Evolutionary conservation across 2,329 filamentous ascomycete genomes (phyloP).

Genomic region (Fusarium albosuccineum): DNA sequence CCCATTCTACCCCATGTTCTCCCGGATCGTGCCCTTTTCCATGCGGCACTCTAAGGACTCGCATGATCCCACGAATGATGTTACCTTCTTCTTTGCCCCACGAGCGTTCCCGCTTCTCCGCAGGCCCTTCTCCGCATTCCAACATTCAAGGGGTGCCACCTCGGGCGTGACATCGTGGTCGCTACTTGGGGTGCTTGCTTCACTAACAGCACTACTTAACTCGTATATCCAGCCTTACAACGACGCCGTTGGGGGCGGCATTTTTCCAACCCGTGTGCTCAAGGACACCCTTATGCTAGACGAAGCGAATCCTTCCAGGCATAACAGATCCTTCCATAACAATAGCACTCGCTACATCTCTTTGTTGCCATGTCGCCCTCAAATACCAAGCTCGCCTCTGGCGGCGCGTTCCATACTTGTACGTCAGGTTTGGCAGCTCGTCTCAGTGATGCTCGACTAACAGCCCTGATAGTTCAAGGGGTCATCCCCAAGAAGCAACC

Average conservation of each 20-base stretch:
- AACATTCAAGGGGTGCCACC: slow-evolving; percentile 19
- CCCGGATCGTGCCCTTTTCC: slow-evolving; percentile 31
- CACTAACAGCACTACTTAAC: slow-evolving; percentile 39
- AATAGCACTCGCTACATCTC: slow-evolving; percentile 27
- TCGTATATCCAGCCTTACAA: slow-evolving; percentile 31
- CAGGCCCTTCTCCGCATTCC: slow-evolving; percentile 38
- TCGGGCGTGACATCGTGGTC: slow-evolving; percentile 31
- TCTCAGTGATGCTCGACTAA: slow-evolving; percentile 18
- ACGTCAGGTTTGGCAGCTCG: slow-evolving; percentile 19
- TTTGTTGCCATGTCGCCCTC: slow-evolving; percentile 54
- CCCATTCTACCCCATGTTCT: slow-evolving; percentile 28
- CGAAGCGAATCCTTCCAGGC: slow-evolving; percentile 5
- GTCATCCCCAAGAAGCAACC: slow-evolving; percentile 65
- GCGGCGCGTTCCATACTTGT: slow-evolving; percentile 53
- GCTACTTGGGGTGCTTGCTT: slow-evolving; percentile 30
- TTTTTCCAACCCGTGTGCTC: slow-evolving; percentile 18
- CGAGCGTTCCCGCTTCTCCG: slow-evolving; percentile 33
- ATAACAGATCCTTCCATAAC: neutral
- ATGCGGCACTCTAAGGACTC: slow-evolving; percentile 37
- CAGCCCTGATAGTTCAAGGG: slow-evolving; percentile 59
- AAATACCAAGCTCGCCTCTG: slow-evolving; percentile 59
- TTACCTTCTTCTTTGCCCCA: slow-evolving; percentile 31
- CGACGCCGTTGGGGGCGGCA: slow-evolving; percentile 31
- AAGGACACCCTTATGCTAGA: slow-evolving; percentile 3
- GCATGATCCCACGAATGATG: slow-evolving; percentile 40